Base-by-base conservation (phyloP, 75 land plant genomes). In the Cryptomeria japonica region DNA sequence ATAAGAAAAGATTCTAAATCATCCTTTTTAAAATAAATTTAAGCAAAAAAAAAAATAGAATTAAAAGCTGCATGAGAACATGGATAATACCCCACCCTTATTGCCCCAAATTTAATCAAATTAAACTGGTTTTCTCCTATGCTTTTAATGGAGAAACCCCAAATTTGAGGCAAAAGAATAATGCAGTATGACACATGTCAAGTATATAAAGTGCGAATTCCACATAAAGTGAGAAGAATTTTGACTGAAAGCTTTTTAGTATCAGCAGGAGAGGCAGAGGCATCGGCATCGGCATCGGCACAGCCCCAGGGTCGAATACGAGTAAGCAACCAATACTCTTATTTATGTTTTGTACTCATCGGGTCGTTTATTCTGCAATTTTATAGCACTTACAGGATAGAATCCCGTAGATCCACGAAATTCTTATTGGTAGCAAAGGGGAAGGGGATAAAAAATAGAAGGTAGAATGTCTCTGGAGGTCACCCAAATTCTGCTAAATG, bases 401-500 rank as follows among this genome's bases (percentile, higher is more conserved):
- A 46, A 46, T 82, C 84, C 84, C 51, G n/a, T 79, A 3, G 84
- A n/a, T 42, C 32, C 32, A 0, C 83, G 1, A 82, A 12, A 44
- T 12, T 28, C 31, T 46, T 31, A 38, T 82, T n/a, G 84, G 12
- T 12, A 28, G 14, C n/a, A 19, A 39, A 22, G 82, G 82, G 70
- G 28, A 5, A 64, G 28, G 28, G 70, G 22, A 14, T 51, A 51
- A 51, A 51, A 22, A 25, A 25, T 25, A 1, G 2, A 32, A 12
- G 34, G 37, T 11, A 75, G 14, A 31, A 75, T 75, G 77, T 91
- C 92, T 79, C 70, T 91, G 92, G 98, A 95, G 90, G 93, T 96
- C 34, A 96, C 97, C 53, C 97, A 94, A 87, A 87, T 95, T 22
- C 95, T 96, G 47, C 76, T 96, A 82, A 96, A 95, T 90, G 98